These are phyloP conservation scores for Marasmius fiardii DNA, from an alignment of 1,284 basidiomycete species.

Conservation along the genomic window DNA sequence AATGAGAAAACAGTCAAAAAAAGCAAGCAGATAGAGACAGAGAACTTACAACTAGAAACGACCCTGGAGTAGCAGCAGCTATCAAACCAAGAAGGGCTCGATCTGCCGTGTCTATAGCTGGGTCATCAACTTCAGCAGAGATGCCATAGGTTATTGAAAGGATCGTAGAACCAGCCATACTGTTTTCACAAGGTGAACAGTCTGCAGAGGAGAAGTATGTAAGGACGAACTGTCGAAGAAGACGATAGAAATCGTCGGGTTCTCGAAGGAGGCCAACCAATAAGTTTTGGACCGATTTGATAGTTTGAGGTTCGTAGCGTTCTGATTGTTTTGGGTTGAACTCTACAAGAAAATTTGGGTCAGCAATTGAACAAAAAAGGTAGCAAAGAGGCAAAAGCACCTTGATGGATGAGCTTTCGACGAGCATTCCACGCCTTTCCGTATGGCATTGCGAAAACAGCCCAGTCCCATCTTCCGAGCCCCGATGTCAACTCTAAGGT, in stretches of 20 bases:
- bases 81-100: not conserved
- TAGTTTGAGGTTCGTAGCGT: not conserved
- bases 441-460: not conserved
- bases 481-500: not conserved
- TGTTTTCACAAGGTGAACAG: not conserved
- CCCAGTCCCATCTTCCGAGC: not conserved
- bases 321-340: constrained; percentile 2
- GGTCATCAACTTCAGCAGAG: not conserved
- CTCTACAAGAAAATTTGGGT: not conserved
- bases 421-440: not conserved
- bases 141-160: constrained; percentile 3
- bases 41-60: not conserved
- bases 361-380: not conserved
- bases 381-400: not conserved
- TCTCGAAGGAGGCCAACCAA: not conserved
- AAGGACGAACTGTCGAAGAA: not conserved
- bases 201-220: not conserved
- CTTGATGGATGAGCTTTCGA: constrained; percentile 1
- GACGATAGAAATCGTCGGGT: not conserved
- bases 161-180: constrained; percentile 1
- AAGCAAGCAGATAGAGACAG: not conserved
- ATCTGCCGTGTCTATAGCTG: constrained; percentile 1
- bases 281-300: not conserved
- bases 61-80: not conserved
- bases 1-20: not conserved